Evolutionary conservation across 768 basidiomycete species (phyloP), one percentile per base, ranked within the genome.

Genomic region (Cystobasidium tubakii): DNA sequence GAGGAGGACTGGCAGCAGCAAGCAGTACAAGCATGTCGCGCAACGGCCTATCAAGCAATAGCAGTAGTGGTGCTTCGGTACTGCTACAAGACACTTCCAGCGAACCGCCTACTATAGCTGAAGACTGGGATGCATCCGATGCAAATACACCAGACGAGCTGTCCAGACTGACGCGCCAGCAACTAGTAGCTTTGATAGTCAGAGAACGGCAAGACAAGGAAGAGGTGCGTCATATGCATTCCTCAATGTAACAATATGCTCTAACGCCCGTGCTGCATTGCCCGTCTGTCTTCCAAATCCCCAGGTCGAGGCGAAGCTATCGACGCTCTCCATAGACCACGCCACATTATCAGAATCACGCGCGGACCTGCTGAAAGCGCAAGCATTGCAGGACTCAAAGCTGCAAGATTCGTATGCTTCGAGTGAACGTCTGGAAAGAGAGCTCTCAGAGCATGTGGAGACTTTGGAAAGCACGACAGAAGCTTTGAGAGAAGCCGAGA

Each of bases 381-480:
- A 36, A 31, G 25, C 21, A 34, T 1, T 36, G 4, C 33, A 71
- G 17, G 54, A 71, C 10, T 39, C 12, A 3, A 71, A 60, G 69
- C 53, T 71, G 29, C 15, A 71, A 34, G 69, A 71, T 12, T 46
- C 69, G 1, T 71, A 57, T 60, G 69, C 10, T 55, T 29, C 69
- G 21, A 31, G 25, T 27, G 50, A 36, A 23, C 29, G 69, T 31
- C 53, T 71, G 7, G 69, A 71, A 39, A 34, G 17, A 34, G 54
- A 71, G 54, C 55, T 71, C 33, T 54, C 69, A 9, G 69, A 46
- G 31, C 69, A 60, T 34, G 17, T 71, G 31, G 54, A 71, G 31
- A 31, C 15, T 1, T n/a, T 39, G 21, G 53, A 31, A 6, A 44
- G 36, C 29, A 39, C 55, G 39, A 27, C 36, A 27, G 44, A 6